A percentile compares a stretch with the other conserved stretches of the same genome.
phyloP scores from a whole-genome alignment of 1,284 basidiomycete species.

The Ustanciosporium gigantosporum region DNA sequence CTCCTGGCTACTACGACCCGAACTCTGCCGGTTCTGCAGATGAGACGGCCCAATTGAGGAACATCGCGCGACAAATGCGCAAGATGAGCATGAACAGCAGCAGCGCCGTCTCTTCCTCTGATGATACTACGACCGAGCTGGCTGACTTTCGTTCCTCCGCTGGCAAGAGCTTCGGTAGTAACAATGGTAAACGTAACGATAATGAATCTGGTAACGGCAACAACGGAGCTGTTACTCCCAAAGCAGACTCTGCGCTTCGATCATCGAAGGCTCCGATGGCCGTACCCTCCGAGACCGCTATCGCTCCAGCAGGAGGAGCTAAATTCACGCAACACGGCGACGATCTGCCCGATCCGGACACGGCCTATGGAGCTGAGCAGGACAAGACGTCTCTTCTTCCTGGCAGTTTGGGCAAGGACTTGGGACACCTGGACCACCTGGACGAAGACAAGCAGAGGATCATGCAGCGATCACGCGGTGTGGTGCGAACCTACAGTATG shows the following conservation, averaged over 20 bases:
- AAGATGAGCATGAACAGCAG: constrained; percentile 31
- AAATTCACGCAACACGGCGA: constrained; percentile 16
- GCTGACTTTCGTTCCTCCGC: constrained; percentile 3
- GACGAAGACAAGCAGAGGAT: constrained; percentile 27
- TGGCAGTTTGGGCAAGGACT: constrained; percentile 13
- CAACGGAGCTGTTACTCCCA: constrained; percentile 25
- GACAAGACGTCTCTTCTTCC: constrained; percentile 27
- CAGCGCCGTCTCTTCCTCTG: constrained; percentile 15
- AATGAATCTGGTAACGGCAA: constrained; percentile 7
- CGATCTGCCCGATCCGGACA: constrained; percentile 19
- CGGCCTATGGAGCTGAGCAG: constrained; percentile 35
- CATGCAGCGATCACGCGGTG: constrained; percentile 35
- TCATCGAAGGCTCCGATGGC: background rate
- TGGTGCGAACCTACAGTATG: constrained; percentile 56
- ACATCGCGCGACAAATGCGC: constrained; percentile 38
- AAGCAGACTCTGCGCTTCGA: constrained; percentile 8
- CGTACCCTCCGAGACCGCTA: too few relatives aligned
- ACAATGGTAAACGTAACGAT: too few relatives aligned
- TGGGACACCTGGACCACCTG: background rate
- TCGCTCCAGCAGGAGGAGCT: constrained; percentile 12
- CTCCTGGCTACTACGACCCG: constrained; percentile 29
- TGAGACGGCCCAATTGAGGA: constrained; percentile 22
- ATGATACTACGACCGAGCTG: constrained; percentile 17
- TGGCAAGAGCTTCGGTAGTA: too few relatives aligned
- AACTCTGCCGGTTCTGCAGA: constrained; percentile 7